Percentiles rank a stretch among this genome's conserved stretches.
phyloP scores from a whole-genome alignment of 768 basidiomycete species.

The Lentinula boryana region DNA sequence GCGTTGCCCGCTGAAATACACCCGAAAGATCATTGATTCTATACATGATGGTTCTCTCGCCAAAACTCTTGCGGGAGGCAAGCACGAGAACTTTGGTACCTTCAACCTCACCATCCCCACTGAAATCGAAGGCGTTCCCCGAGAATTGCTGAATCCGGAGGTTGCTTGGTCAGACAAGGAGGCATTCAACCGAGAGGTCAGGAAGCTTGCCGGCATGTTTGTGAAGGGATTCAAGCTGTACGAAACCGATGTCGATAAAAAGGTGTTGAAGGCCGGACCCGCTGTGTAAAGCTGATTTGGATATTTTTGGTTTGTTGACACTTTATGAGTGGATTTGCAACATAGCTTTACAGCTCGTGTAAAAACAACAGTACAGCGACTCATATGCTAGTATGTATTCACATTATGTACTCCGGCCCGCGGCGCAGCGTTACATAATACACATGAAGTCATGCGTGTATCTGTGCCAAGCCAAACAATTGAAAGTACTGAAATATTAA shows the following conservation, averaged over 20 bases:
- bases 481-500: not conserved
- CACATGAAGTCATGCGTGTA: not conserved
- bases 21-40: constrained; percentile 93
- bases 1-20: constrained; percentile 95
- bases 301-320: not conserved
- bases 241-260: constrained; percentile 76
- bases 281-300: constrained; percentile 30
- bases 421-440: not conserved
- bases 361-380: not conserved
- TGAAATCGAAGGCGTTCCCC: constrained; percentile 76
- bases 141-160: constrained; percentile 84
- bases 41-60: constrained; percentile 92
- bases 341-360: not conserved
- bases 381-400: too few relatives aligned
- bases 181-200: constrained; percentile 83
- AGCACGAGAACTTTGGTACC: constrained; percentile 77
- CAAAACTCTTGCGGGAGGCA: constrained; percentile 78
- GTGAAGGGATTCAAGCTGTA: constrained; percentile 89
- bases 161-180: constrained; percentile 87
- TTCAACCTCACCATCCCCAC: constrained; percentile 89
- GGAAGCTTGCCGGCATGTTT: constrained; percentile 92
- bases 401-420: not conserved
- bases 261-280: constrained; percentile 82
- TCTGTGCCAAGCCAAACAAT: too few relatives aligned
- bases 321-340: not conserved